Conservation (phyloP, 495 filamentous ascomycete genomes). For the Evansstolkia leycettana region DNA sequence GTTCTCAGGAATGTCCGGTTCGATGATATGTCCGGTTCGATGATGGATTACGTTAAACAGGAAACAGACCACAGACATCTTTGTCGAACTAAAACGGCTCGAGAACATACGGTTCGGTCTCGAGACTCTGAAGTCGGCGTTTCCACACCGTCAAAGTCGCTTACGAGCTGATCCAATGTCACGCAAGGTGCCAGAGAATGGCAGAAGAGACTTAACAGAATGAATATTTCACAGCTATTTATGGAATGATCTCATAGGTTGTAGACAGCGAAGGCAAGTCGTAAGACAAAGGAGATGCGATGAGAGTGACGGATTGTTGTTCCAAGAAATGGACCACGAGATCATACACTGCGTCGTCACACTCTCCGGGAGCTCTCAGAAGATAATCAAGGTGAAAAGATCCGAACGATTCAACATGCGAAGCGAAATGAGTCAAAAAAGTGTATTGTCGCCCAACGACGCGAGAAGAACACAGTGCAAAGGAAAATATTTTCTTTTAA, state of each 20-base stretch:
- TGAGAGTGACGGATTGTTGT: conserved; percentile 9
- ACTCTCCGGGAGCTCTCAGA: conserved; percentile 18
- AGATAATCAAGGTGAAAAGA: conserved; percentile 5
- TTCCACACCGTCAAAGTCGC: too few relatives aligned
- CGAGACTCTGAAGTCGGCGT: too few relatives aligned
- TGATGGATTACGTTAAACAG: too few relatives aligned
- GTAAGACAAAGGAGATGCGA: conserved; percentile 17
- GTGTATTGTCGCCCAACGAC: conserved; percentile 9
- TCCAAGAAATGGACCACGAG: conserved; percentile 3
- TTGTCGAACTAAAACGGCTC: too few relatives aligned
- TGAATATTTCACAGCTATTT: conserved; percentile 7
- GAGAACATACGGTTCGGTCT: too few relatives aligned
- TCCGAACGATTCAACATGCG: conserved; percentile 12
- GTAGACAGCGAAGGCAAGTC: too few relatives aligned
- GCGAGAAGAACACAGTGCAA: conserved; percentile 1
- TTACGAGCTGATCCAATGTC: too few relatives aligned
- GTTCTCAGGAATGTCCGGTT: too few relatives aligned
- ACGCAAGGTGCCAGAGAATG: too few relatives aligned
- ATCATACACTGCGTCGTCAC: conserved; percentile 16
- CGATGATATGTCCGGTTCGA: too few relatives aligned
- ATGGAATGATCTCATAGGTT: background rate
- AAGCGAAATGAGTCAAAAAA: conserved; percentile 9
- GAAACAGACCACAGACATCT: too few relatives aligned
- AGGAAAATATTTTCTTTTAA: conserved; percentile 11
- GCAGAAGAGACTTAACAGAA: background rate